Conservation (phyloP, 2,329 filamentous ascomycete species). For the Beauveria brongniartii region DNA sequence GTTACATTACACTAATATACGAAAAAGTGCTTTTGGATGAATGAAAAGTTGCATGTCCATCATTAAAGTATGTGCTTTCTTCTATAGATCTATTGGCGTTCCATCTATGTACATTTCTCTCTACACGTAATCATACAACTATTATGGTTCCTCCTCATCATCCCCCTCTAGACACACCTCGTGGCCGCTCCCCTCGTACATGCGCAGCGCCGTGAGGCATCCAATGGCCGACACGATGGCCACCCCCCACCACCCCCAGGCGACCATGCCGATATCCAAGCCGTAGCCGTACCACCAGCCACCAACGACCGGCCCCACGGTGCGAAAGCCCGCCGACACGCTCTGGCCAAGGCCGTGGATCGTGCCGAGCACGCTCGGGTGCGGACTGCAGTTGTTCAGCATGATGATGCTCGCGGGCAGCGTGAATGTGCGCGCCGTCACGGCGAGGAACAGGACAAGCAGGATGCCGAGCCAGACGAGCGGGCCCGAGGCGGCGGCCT, state of each 20-base stretch:
- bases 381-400: slow-evolving; percentile 52
- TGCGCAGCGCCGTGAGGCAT: slow-evolving; percentile 49
- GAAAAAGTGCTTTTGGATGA: not conserved
- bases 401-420: slow-evolving; percentile 51
- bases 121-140: not conserved
- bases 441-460: slow-evolving; percentile 58
- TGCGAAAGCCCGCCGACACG: slow-evolving; percentile 40
- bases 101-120: not conserved
- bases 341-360: slow-evolving; percentile 47
- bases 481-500: slow-evolving; percentile 38
- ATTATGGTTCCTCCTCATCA: slow-evolving; percentile 21
- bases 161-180: slow-evolving; percentile 47
- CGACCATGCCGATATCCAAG: slow-evolving; percentile 37
- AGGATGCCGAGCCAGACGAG: slow-evolving; percentile 54
- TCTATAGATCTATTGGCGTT: not conserved
- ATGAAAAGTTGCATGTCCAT: not conserved
- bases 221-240: slow-evolving; percentile 46
- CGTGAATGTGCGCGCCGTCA: slow-evolving; percentile 63
- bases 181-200: slow-evolving; percentile 58
- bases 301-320: slow-evolving; percentile 41
- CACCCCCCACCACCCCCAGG: slow-evolving; percentile 39
- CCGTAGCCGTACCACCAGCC: slow-evolving; percentile 41
- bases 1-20: not conserved
- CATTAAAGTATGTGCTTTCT: no score
- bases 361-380: slow-evolving; percentile 49